A percentile compares a stretch with the other conserved stretches of the same genome.
Conservation (phyloP, 1,139 yeast genomes). For the Saccharomycopsis hybrid region DNA sequence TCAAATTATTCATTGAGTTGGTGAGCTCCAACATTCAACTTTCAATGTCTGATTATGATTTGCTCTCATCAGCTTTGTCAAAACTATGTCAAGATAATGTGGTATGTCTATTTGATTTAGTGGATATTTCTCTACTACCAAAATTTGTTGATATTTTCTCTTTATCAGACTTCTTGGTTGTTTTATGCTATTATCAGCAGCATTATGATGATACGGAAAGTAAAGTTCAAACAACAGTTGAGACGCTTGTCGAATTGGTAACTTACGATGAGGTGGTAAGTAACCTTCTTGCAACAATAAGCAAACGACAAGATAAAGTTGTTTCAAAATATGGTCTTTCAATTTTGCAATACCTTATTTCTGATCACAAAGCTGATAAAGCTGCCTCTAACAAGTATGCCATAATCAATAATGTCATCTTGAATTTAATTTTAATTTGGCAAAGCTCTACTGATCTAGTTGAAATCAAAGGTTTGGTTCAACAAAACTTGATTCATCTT, state of each 20-base stretch:
- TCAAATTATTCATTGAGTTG: slow-evolving; percentile 2
- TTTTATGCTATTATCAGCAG: slow-evolving; percentile 5
- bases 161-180: slow-evolving; percentile 7
- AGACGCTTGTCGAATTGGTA: slow-evolving; percentile 3
- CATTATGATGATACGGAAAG: neutral
- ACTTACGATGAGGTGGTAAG: slow-evolving; percentile 13
- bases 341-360: neutral
- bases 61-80: slow-evolving; percentile 4
- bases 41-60: slow-evolving; percentile 8
- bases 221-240: neutral
- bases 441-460: neutral
- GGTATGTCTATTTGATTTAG: slow-evolving; percentile 1
- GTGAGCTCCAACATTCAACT: neutral
- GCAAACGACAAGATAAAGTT: no score
- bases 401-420: neutral
- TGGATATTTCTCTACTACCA: slow-evolving; percentile 1
- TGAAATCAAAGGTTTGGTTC: neutral
- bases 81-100: slow-evolving; percentile 1
- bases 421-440: slow-evolving; percentile 11
- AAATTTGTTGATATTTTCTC: slow-evolving; percentile 10
- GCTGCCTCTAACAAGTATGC: slow-evolving; percentile 1
- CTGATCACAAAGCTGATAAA: neutral
- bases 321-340: neutral
- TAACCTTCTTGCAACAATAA: neutral
- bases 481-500: no score